Percentiles rank a stretch among this genome's conserved stretches.
These are phyloP conservation scores for Fraxinus baroniana DNA, from an alignment of 305 asterid species.

Conservation along the genomic window DNA sequence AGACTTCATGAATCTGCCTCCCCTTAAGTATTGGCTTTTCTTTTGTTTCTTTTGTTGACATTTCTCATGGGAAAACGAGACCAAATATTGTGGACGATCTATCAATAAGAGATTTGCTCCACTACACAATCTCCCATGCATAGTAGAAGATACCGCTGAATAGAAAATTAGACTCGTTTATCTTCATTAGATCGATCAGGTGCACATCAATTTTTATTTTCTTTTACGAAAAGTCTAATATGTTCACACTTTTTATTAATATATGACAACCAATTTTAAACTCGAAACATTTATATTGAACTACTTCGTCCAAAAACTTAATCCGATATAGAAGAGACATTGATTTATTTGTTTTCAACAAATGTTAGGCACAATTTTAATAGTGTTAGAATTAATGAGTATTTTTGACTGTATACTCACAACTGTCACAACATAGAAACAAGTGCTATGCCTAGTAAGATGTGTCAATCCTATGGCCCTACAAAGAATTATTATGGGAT, in stretches of 20 bases:
- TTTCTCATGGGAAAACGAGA: conserved; percentile 31
- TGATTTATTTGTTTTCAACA: background rate
- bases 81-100: conserved; percentile 54
- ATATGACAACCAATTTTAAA: background rate
- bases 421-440: background rate
- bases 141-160: background rate
- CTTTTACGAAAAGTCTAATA: background rate
- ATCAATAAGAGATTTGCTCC: conserved; percentile 34
- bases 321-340: background rate
- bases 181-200: background rate
- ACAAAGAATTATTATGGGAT: conserved; percentile 21
- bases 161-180: background rate
- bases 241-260: background rate
- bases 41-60: conserved; percentile 21
- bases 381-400: conserved; percentile 24
- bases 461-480: conserved; percentile 30
- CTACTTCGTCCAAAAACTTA: background rate
- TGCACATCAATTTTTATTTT: background rate
- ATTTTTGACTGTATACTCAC: conserved; percentile 26
- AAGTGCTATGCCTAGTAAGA: conserved; percentile 39
- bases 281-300: background rate
- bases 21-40: conserved; percentile 16
- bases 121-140: conserved; percentile 20
- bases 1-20: conserved; percentile 32
- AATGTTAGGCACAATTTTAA: background rate